Evolutionary conservation across 2,329 filamentous ascomycete species (phyloP), one percentile per base, ranked within the genome.

Genomic region (Trichoderma sp.): DNA sequence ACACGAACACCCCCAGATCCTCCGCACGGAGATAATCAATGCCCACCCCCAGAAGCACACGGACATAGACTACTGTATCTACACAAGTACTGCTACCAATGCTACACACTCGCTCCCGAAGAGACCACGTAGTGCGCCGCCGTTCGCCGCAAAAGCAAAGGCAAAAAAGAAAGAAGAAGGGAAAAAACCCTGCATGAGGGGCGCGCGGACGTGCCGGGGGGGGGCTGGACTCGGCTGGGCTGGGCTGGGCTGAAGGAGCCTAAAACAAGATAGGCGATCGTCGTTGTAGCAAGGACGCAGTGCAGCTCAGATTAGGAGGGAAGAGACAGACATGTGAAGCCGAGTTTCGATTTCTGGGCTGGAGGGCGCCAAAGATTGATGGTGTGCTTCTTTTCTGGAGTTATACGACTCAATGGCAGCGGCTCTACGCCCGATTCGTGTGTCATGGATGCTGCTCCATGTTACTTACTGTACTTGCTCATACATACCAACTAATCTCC

Each of bases 161-260:
- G 43, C 56, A 34, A 32, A 51, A n/a, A 43, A 51, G 12, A 43
- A n/a, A n/a, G 18, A n/a, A 9, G 18, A n/a, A 43, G 3, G 3
- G 8, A 2, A 15, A n/a, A 43, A 43, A 34, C 62, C 62, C 39
- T 65, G 62, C 62, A 47, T 64, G 51, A 63, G 57, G 34, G 34
- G 58, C n/a, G 60, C 21, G 60, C 57, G 60, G 43, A 14, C 56
- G 53, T 69, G 56, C 34, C 66, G 53, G 56, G 47, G 56, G 47
- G 66, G 66, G 56, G 64, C 36, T 39, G 24, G 65, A 15, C 68
- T 70, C 15, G 36, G 36, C 36, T 39, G 36, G 36, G 34, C 34
- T 36, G 66, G 56, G 58, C 36, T 39, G 68, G 68, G 68, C 68
- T 71, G 68, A 71, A 64, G 28, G 70, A 51, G 58, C 65, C 64